phyloP scores from a whole-genome alignment of 441 rosid genomes.

The Jatropha podagrica region DNA sequence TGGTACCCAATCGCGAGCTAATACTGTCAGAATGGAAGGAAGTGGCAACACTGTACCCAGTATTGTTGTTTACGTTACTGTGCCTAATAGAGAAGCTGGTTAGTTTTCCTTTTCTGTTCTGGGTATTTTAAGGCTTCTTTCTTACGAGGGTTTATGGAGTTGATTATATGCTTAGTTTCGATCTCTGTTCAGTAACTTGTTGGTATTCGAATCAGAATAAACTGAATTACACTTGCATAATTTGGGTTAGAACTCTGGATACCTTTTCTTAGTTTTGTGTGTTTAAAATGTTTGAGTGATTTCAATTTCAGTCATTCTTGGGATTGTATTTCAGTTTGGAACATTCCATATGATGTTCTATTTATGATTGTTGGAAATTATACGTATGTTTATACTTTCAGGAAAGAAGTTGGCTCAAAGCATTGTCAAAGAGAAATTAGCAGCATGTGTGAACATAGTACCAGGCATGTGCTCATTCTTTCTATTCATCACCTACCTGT shows the following conservation, averaged over 20 bases:
- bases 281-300: background rate
- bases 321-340: background rate
- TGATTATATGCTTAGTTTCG: slow-evolving; percentile 1
- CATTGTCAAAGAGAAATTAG: slow-evolving; percentile 68
- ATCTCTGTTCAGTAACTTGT: background rate
- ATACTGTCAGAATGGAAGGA: slow-evolving; percentile 5
- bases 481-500: background rate
- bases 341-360: background rate
- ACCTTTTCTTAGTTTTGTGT: background rate
- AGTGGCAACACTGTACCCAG: slow-evolving; percentile 24
- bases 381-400: slow-evolving; percentile 11
- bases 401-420: slow-evolving; percentile 83
- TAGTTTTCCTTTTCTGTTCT: background rate
- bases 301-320: background rate
- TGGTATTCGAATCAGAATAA: background rate
- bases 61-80: slow-evolving; percentile 81
- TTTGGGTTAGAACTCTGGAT: too few relatives aligned
- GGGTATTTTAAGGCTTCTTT: background rate
- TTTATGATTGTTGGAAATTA: background rate
- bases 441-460: slow-evolving; percentile 79
- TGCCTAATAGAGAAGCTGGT: slow-evolving; percentile 44
- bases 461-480: slow-evolving; percentile 44
- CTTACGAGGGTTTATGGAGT: background rate
- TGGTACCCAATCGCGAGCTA: slow-evolving; percentile 34
- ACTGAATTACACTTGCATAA: background rate